These are phyloP conservation scores for Aureobasidium sp. DNA, from an alignment of 2,329 filamentous ascomycete species.

Conservation along the genomic window DNA sequence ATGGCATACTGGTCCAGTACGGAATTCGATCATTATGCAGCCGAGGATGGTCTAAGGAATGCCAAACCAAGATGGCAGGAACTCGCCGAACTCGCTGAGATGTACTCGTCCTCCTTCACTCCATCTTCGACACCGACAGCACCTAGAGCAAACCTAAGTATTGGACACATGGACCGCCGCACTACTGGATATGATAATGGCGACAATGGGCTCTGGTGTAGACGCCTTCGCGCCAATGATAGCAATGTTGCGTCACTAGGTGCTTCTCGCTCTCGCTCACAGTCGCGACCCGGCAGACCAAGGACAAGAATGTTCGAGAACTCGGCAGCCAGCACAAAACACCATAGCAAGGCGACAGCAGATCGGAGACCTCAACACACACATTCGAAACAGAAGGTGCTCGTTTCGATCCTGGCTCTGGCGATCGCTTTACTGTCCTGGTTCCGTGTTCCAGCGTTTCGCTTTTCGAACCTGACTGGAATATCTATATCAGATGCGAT, in stretches of 20 bases:
- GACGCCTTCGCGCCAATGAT: neutral
- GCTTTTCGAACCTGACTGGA: too few relatives aligned
- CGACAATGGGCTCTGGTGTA: neutral
- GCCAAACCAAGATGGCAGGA: slow-evolving; percentile 11
- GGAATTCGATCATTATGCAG: neutral
- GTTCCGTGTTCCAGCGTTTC: neutral
- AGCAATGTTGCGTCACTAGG: neutral
- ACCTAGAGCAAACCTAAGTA: neutral
- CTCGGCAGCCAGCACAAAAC: too few relatives aligned
- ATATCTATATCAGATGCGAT: neutral
- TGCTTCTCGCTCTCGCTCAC: neutral
- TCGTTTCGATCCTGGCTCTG: neutral
- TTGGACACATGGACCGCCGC: neutral
- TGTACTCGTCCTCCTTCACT: too few relatives aligned
- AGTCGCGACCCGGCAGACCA: neutral
- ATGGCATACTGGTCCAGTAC: neutral
- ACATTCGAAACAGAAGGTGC: neutral
- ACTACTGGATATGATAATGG: neutral
- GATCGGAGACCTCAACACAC: neutral
- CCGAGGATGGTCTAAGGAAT: neutral
- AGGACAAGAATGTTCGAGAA: too few relatives aligned
- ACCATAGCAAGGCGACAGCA: neutral
- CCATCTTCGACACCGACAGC: neutral
- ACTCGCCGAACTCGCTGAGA: neutral
- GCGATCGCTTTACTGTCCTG: neutral